Base-by-base conservation (phyloP, 345 rosid species). In the Corymbia maculata region DNA sequence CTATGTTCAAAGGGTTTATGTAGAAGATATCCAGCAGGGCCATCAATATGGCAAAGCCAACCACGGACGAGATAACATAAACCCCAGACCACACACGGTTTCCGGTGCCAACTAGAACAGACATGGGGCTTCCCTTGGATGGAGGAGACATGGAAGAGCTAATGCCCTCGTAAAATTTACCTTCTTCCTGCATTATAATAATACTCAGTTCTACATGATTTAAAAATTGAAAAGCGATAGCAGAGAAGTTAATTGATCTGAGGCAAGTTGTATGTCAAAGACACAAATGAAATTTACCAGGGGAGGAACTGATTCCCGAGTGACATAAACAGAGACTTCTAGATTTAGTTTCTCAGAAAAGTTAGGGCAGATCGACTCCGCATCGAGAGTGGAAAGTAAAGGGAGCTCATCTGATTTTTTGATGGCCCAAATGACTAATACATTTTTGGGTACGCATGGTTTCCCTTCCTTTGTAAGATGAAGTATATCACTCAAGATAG, bases 31-130 rank as follows among this genome's bases (percentile, higher is more conserved):
- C 91, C 90, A 93, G 24, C 86, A 96, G 70, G 57, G 93, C 92
- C 66, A 92, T 89, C 91, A 92, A 68, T 61, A 92, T 45, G 52
- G 93, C 84, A 87, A 96, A 95, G 15, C 99, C 99, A 45, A 94
- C 84, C 7, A 95, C 92, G 13, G 97, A 94, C 47, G 88, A 52
- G 6, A 94, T 75, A 32, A 96, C 91, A 57, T 97, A 96, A 14
- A 95, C 91, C 61, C 98, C 99, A 28, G 98, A 92, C 99, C 99
- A 96, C 85, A 94, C 88, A 36, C 91, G 92, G 90, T 96, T 92
- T 49, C 97, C 99, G 9, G 97, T 97, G 52, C 99, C 99, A 85
- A 95, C 99, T 89, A 96, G 89, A 64, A 93, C 93, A 1, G 98
- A 96, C 97, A 96, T 96, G 85, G 55, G 57, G 90, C 89, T 86